Evolutionary conservation across 257 asterid species (phyloP).

Genomic region (Rubia yunnanensis): DNA sequence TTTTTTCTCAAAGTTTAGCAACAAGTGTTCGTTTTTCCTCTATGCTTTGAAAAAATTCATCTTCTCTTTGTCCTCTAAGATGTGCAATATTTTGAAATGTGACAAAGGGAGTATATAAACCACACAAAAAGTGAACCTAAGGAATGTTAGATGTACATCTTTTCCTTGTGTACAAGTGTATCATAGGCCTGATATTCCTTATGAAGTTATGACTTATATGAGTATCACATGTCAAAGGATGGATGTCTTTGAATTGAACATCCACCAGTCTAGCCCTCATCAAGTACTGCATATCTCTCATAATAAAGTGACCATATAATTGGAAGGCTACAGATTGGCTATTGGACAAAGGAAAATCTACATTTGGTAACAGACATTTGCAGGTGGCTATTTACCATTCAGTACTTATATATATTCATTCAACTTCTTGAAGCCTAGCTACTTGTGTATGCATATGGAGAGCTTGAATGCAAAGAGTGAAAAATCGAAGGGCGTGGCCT

Average conservation of each 20-base stretch:
- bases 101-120: background rate
- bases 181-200: too few species aligned
- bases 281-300: background rate
- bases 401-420: too few species aligned
- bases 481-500: background rate
- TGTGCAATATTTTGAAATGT: background rate
- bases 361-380: conserved; percentile 9
- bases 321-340: conserved; percentile 3
- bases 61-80: too few species aligned
- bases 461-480: conserved; percentile 23
- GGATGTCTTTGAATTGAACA: background rate
- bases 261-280: conserved; percentile 1
- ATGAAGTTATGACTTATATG: too few species aligned
- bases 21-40: background rate
- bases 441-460: background rate
- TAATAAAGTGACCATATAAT: conserved; percentile 3
- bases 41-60: background rate
- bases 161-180: background rate
- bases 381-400: conserved; percentile 6
- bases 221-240: background rate
- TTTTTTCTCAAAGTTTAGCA: too few species aligned
- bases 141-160: background rate
- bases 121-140: background rate
- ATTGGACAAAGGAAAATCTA: conserved; percentile 5
- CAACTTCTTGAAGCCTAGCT: background rate